phyloP scores from a whole-genome alignment of 2,329 filamentous ascomycete species.

The Hymenoscyphus occultus region DNA sequence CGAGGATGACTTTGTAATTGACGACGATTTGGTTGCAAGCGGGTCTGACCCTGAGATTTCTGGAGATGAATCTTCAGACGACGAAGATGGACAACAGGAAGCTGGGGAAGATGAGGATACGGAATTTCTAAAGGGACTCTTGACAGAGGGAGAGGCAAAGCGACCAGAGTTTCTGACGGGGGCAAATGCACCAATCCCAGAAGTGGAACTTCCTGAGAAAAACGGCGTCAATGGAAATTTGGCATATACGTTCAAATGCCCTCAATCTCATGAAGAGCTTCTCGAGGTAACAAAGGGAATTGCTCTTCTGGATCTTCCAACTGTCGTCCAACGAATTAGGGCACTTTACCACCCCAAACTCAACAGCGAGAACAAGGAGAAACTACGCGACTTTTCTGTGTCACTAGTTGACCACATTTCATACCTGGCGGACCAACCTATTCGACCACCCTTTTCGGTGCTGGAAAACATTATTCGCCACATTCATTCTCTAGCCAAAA shows the following conservation, averaged over 20 bases:
- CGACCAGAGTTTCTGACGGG: slow-evolving; percentile 50
- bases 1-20: slow-evolving; percentile 89
- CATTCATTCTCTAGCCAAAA: slow-evolving; percentile 87
- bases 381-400: slow-evolving; percentile 65
- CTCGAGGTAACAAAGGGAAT: slow-evolving; percentile 61
- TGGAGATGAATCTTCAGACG: slow-evolving; percentile 47
- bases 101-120: slow-evolving; percentile 53
- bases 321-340: slow-evolving; percentile 83
- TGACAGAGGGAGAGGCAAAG: slow-evolving; percentile 56
- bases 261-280: slow-evolving; percentile 72
- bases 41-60: slow-evolving; percentile 66
- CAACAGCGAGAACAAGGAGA: slow-evolving; percentile 78
- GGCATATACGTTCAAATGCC: slow-evolving; percentile 84
- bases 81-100: slow-evolving; percentile 42
- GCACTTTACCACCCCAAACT: slow-evolving; percentile 90
- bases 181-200: slow-evolving; percentile 44
- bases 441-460: slow-evolving; percentile 58
- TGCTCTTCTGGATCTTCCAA: slow-evolving; percentile 64
- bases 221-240: slow-evolving; percentile 51
- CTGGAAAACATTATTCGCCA: slow-evolving; percentile 83
- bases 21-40: slow-evolving; percentile 83
- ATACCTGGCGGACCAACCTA: slow-evolving; percentile 43
- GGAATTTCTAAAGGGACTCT: slow-evolving; percentile 69
- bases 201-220: slow-evolving; percentile 39
- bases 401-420: slow-evolving; percentile 63